Percentiles rank a stretch among this genome's conserved stretches.
These are phyloP conservation scores for Lagerstroemia speciosa DNA, from an alignment of 345 rosid species.

Conservation along the genomic window DNA sequence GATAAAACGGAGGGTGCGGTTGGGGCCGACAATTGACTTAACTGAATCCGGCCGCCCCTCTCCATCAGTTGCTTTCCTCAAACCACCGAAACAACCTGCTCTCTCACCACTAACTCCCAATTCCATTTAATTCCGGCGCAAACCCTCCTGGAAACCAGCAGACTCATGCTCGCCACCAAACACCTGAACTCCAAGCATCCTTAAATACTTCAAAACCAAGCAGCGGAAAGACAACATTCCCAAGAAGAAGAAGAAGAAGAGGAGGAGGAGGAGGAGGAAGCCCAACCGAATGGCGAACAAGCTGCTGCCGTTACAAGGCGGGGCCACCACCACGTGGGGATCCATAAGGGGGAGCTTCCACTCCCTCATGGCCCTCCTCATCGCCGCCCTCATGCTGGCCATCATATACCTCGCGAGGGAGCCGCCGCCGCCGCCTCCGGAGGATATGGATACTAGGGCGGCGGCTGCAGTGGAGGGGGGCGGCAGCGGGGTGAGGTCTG, in stretches of 20 bases:
- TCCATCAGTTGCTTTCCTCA: constrained; percentile 10
- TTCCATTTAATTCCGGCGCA: too few relatives aligned
- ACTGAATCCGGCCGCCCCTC: constrained; percentile 4
- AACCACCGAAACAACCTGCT: constrained; percentile 9
- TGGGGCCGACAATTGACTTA: not conserved
- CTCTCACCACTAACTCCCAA: constrained; percentile 6
- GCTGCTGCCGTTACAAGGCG: constrained; percentile 12
- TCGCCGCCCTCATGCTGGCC: constrained; percentile 37
- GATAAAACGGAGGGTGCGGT: not conserved
- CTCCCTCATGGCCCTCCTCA: constrained; percentile 49
- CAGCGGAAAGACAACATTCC: not conserved
- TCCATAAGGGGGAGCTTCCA: constrained; percentile 45
- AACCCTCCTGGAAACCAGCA: too few relatives aligned
- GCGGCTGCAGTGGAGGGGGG: not conserved
- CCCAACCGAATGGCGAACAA: constrained; percentile 31
- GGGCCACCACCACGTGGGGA: not conserved
- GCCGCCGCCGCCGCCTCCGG: constrained; percentile 5
- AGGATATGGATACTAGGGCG: not conserved
- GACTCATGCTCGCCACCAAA: not conserved
- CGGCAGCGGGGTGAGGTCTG: not conserved
- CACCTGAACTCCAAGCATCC: not conserved
- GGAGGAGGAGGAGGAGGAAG: not conserved
- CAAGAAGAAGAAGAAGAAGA: not conserved
- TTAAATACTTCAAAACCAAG: not conserved
- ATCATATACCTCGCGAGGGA: constrained; percentile 37